Evolutionary conservation across 805 yeast genomes (phyloP).

Genomic region (Metschnikowia peoriensis): DNA sequence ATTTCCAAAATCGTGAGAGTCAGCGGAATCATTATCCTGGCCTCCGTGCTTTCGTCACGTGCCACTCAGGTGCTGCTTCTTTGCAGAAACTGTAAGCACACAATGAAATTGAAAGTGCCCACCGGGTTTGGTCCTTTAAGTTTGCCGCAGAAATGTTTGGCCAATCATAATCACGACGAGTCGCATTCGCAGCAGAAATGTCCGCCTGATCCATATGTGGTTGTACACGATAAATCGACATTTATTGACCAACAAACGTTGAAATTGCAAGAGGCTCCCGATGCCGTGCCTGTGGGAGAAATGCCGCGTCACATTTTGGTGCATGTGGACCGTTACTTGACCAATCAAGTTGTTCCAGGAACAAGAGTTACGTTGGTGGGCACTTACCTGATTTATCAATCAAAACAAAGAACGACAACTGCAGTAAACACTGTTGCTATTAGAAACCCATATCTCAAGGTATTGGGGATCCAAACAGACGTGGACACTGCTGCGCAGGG

Average conservation of each 20-base stretch:
- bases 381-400: conserved; percentile 84
- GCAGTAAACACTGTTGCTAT: conserved; percentile 69
- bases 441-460: conserved; percentile 86
- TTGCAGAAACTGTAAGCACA: conserved; percentile 86
- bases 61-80: conserved; percentile 81
- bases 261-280: conserved; percentile 96
- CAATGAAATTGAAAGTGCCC: conserved; percentile 58
- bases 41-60: conserved; percentile 83
- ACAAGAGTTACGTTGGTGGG: conserved; percentile 91
- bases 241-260: conserved; percentile 93
- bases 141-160: conserved; percentile 66
- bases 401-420: conserved; percentile 48
- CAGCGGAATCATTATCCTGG: conserved; percentile 89
- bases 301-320: conserved; percentile 92
- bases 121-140: conserved; percentile 70
- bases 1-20: conserved; percentile 87
- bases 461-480: conserved; percentile 83
- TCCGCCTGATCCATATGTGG: conserved; percentile 89
- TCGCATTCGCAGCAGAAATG: conserved; percentile 56
- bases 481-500: conserved; percentile 63
- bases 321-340: conserved; percentile 84
- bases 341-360: conserved; percentile 93
- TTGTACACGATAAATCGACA: conserved; percentile 90
- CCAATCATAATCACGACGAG: conserved; percentile 39
- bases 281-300: conserved; percentile 98